Evolutionary conservation across 176 grass and related monocot genomes (phyloP).

Genomic region (Themeda triandra): DNA sequence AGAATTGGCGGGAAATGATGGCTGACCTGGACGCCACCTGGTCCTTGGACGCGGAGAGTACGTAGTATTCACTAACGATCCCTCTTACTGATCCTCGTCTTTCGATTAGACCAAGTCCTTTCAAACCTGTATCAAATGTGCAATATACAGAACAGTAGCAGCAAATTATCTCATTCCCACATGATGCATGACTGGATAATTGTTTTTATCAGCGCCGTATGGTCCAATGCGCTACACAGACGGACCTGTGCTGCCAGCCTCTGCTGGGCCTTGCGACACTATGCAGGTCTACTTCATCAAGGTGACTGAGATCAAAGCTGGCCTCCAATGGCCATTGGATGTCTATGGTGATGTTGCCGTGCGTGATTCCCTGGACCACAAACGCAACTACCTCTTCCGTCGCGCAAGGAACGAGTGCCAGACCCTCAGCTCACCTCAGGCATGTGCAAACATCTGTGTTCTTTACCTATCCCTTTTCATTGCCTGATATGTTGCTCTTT

Average conservation of each 20-base stretch:
- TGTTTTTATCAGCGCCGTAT: background rate
- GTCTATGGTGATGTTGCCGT: background rate
- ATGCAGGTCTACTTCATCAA: background rate
- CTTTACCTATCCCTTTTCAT: no score
- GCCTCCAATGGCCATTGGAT: background rate
- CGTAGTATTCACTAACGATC: background rate
- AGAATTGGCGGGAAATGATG: background rate
- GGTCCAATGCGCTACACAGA: background rate
- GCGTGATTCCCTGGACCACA: background rate
- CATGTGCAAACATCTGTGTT: background rate
- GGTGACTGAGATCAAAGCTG: background rate
- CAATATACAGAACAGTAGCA: no score
- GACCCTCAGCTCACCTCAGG: background rate
- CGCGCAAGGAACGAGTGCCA: background rate
- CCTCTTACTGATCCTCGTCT: no score
- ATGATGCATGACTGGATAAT: no score
- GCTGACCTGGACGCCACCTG: background rate
- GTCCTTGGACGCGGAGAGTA: background rate
- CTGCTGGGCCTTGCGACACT: background rate
- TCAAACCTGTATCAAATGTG: no score
- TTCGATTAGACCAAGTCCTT: no score
- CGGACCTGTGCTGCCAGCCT: background rate
- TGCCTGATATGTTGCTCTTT: no score
- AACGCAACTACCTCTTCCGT: no score
- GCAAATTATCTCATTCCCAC: no score